phyloP scores from a whole-genome alignment of 345 rosid genomes.

The Hypericum androsaemum region DNA sequence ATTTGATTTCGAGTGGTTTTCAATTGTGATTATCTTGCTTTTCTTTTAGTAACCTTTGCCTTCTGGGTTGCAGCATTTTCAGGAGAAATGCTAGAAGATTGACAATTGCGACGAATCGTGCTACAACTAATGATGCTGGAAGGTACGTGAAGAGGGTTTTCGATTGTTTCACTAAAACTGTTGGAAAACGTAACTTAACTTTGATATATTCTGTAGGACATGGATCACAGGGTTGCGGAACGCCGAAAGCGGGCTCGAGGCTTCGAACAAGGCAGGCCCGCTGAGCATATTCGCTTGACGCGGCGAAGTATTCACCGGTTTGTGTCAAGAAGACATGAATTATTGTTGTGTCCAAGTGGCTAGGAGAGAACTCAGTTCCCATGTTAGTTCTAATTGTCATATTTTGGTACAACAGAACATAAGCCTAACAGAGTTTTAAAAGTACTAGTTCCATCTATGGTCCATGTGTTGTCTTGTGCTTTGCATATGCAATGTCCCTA shows the following conservation, averaged over 20 bases:
- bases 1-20: not conserved
- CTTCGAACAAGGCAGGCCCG: conserved; percentile 59
- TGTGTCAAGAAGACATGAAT: conserved; percentile 2
- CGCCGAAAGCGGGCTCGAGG: conserved; percentile 48
- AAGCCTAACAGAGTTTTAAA: too few species aligned
- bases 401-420: too few species aligned
- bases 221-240: conserved; percentile 52
- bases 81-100: conserved; percentile 55
- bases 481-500: too few species aligned
- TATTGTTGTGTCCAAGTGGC: not conserved
- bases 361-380: too few species aligned
- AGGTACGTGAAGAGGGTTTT: conserved; percentile 34
- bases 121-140: conserved; percentile 28
- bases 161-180: not conserved
- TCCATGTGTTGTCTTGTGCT: too few species aligned
- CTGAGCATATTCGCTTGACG: conserved; percentile 58
- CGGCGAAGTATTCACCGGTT: not conserved
- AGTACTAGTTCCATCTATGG: too few species aligned
- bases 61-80: conserved; percentile 43
- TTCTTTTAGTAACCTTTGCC: not conserved
- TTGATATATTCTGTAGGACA: conserved; percentile 29
- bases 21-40: not conserved
- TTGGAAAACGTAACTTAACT: too few species aligned
- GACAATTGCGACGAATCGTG: conserved; percentile 52
- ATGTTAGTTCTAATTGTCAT: too few species aligned